Evolutionary conservation across 208 protist species (phyloP).

Genomic region (Strigomonas culicis): DNA sequence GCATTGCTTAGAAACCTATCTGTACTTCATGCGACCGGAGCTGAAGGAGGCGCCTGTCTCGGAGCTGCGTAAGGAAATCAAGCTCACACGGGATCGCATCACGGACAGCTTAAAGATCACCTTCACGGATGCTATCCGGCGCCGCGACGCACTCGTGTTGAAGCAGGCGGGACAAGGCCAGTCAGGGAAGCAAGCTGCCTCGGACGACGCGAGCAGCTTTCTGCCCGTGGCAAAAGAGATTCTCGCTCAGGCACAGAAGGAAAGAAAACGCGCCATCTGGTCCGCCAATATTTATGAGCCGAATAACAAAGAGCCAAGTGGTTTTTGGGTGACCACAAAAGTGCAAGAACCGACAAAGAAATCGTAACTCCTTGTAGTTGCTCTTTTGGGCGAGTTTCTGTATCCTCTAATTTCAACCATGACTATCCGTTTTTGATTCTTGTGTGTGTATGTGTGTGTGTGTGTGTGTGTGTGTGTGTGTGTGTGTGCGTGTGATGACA

Average conservation of each 20-base stretch:
- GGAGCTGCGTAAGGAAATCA: slow-evolving; percentile 49
- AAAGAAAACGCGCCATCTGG: slow-evolving; percentile 67
- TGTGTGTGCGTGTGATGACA: neutral
- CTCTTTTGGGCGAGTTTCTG: neutral
- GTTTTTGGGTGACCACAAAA: slow-evolving; percentile 77
- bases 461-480: neutral
- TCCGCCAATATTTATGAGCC: slow-evolving; percentile 58
- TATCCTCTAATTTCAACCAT: neutral
- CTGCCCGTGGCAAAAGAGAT: neutral
- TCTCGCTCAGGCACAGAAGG: slow-evolving; percentile 16
- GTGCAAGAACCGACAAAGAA: slow-evolving; percentile 17
- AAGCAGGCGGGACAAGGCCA: slow-evolving; percentile 43
- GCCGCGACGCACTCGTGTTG: slow-evolving; percentile 73
- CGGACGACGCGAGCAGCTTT: neutral
- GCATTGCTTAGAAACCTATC: slow-evolving; percentile 73
- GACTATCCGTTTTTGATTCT: neutral
- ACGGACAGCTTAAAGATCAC: slow-evolving; percentile 56
- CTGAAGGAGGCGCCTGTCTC: slow-evolving; percentile 22
- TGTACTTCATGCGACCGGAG: slow-evolving; percentile 60
- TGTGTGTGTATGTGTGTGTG: slow-evolving; percentile 1
- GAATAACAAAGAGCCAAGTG: slow-evolving; percentile 21
- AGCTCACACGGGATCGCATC: slow-evolving; percentile 57
- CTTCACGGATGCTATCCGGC: slow-evolving; percentile 72
- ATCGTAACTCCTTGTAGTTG: neutral
- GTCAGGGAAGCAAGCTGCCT: neutral